Evolutionary conservation across 2,329 filamentous ascomycete species (phyloP), one percentile per base, ranked within the genome.

Genomic region (Drechslerella dactyloides): DNA sequence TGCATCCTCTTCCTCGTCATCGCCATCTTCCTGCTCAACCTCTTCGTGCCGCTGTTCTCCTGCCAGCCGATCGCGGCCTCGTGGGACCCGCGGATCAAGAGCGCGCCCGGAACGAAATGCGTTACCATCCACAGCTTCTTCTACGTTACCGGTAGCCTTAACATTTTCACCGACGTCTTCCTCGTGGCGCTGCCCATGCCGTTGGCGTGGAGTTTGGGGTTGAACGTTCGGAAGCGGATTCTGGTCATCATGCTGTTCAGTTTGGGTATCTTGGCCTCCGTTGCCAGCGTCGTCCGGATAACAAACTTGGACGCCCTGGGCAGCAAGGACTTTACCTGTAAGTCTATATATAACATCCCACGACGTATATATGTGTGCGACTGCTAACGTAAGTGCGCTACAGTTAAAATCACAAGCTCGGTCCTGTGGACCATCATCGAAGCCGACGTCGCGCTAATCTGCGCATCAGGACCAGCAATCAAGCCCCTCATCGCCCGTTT

Each of bases 161-260:
- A 59, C 13, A 37, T 59, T 23, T 21, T 59, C 5, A 59, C 56
- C 2, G 56, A 59, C 17, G 8, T 59, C 5, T 23, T 59, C 8
- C 42, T 59, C n/a, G 56, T 59, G 8, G 23, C 40, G 8, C 40
- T 59, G 11, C 56, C 56, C 1, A 59, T 59, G 56, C 56, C 56
- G 19, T 40, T 59, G 2, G 56, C 44, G 23, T 59, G 56, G 56
- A 30, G 50, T 5, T 40, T 59, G n/a, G 40, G 27, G 1, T 40
- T 59, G 11, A 42, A 48, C 11, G 3, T 50, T 8, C 24, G 56
- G 19, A 59, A 59, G 24, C 19, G 56, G 24, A 50, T 50, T n/a
- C 23, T 48, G 2, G 35, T 59, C 3, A 50, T 59, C n/a, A 5
- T 59, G 15, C 42, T 59, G 19, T 59, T 59, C 27, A 23, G 56